Conservation (phyloP, 2,329 filamentous ascomycete genomes). For the Tothia fuscella region DNA sequence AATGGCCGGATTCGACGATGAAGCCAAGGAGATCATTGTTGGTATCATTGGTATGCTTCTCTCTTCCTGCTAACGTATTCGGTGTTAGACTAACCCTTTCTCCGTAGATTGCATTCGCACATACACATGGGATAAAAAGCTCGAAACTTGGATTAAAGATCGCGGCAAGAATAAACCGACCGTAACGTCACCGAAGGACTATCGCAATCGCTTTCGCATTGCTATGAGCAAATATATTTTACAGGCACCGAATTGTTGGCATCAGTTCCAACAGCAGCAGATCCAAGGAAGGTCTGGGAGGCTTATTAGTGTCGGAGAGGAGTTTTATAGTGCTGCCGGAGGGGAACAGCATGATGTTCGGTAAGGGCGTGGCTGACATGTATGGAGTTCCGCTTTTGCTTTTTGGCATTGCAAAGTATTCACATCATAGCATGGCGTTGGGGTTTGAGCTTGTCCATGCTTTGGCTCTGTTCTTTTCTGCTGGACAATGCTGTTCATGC, state of each 20-base stretch:
- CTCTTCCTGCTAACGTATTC: not conserved
- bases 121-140: slow-evolving; percentile 98
- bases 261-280: slow-evolving; percentile 42
- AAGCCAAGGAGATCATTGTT: slow-evolving; percentile 79
- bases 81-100: slow-evolving; percentile 9
- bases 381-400: too few relatives aligned
- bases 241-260: slow-evolving; percentile 65
- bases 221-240: slow-evolving; percentile 87
- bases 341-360: too few relatives aligned
- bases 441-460: too few relatives aligned
- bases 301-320: too few relatives aligned
- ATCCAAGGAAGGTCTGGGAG: too few relatives aligned
- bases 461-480: too few relatives aligned
- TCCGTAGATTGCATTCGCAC: slow-evolving; percentile 80
- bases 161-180: slow-evolving; percentile 81
- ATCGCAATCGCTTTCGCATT: slow-evolving; percentile 89
- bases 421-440: too few relatives aligned
- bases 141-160: slow-evolving; percentile 99
- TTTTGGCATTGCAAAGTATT: too few relatives aligned
- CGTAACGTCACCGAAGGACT: slow-evolving; percentile 94
- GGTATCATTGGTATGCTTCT: slow-evolving; percentile 60
- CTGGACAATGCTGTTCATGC: too few relatives aligned
- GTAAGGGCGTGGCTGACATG: too few relatives aligned
- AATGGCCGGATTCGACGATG: slow-evolving; percentile 95
- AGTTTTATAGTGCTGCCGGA: too few relatives aligned